Conservation (phyloP, 2,329 filamentous ascomycete genomes). For the Claviceps sp. region DNA sequence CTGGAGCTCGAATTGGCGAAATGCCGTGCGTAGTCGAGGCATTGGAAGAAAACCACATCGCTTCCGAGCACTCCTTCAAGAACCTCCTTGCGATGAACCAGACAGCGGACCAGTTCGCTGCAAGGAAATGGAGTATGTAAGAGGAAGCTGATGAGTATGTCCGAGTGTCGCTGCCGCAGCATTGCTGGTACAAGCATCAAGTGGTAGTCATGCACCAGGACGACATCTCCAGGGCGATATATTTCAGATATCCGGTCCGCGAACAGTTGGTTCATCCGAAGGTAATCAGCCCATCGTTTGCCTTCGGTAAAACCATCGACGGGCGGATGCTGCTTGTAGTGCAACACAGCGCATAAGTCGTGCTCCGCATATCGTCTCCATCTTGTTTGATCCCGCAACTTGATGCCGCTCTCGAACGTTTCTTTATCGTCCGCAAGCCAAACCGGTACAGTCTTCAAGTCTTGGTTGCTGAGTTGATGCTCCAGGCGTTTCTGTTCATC, state of each 20-base stretch:
- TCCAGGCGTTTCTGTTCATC: slow-evolving; percentile 62
- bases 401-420: slow-evolving; percentile 30
- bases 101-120: slow-evolving; percentile 82
- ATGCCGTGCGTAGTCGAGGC: slow-evolving; percentile 84
- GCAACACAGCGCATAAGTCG: slow-evolving; percentile 82
- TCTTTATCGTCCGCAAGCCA: slow-evolving; percentile 78
- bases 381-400: slow-evolving; percentile 64
- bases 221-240: slow-evolving; percentile 82
- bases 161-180: slow-evolving; percentile 69
- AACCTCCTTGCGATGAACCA: slow-evolving; percentile 76
- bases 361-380: slow-evolving; percentile 87
- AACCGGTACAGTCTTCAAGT: slow-evolving; percentile 69
- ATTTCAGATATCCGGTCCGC: slow-evolving; percentile 74
- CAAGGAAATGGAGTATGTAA: slow-evolving; percentile 88
- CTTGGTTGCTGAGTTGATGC: slow-evolving; percentile 55
- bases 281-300: slow-evolving; percentile 83
- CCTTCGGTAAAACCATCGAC: slow-evolving; percentile 69
- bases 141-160: slow-evolving; percentile 88
- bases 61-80: slow-evolving; percentile 77
- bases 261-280: slow-evolving; percentile 81
- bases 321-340: slow-evolving; percentile 88
- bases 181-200: slow-evolving; percentile 78
- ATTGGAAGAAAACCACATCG: slow-evolving; percentile 89
- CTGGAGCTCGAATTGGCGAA: slow-evolving; percentile 88
- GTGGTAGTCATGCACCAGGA: slow-evolving; percentile 90